phyloP scores from a whole-genome alignment of 164 flowering plant species.

The Magnolia kwangsiensis region DNA sequence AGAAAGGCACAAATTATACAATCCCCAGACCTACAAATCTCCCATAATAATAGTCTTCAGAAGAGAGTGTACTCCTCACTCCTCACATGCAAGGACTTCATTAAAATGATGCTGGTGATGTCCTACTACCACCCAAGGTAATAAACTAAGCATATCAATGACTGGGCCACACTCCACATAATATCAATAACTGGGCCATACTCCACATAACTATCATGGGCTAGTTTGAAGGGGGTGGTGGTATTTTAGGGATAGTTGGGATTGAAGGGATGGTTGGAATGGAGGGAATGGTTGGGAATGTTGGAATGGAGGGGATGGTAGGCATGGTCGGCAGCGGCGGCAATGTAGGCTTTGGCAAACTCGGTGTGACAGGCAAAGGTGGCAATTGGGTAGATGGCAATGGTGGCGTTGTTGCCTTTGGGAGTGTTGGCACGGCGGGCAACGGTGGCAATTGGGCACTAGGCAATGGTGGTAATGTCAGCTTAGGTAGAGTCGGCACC shows the following conservation, averaged over 20 bases:
- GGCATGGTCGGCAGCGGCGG: not conserved
- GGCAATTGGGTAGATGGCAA: not conserved
- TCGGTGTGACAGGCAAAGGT: not conserved
- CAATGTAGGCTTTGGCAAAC: not conserved
- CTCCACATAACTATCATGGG: not conserved
- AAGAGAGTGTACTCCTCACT: not conserved
- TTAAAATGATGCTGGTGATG: not conserved
- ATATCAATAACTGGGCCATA: too few species aligned
- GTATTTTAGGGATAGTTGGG: not conserved
- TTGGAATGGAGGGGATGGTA: not conserved
- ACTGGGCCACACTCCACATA: not conserved
- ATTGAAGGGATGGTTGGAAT: conserved; percentile 1
- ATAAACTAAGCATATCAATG: too few species aligned
- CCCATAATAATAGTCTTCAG: not conserved
- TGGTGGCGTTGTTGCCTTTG: not conserved
- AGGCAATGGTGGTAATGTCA: not conserved
- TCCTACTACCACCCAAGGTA: not conserved
- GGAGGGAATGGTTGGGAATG: not conserved
- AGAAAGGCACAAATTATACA: not conserved
- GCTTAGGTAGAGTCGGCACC: not conserved
- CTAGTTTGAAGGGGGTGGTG: not conserved
- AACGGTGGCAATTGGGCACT: not conserved
- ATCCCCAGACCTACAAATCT: not conserved
- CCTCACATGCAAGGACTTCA: not conserved
- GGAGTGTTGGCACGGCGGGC: not conserved